Percentiles rank a stretch among this genome's conserved stretches.
Conservation (phyloP, 768 basidiomycete species). For the Kwoniella sp. region DNA sequence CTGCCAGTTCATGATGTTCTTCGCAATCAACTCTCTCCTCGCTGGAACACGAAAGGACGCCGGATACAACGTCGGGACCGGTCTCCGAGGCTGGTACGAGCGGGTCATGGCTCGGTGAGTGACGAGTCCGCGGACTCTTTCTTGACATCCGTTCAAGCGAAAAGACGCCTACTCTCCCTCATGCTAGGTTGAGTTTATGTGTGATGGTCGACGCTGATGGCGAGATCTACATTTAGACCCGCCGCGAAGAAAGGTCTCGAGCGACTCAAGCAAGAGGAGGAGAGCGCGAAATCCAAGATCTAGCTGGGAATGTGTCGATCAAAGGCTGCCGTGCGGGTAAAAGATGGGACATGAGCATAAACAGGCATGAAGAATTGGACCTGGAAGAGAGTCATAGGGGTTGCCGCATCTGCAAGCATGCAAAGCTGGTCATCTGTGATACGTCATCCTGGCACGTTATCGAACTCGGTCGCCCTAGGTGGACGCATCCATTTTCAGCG, state of each 20-base stretch:
- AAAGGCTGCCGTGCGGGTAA: too few relatives aligned
- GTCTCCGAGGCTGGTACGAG: conserved; percentile 39
- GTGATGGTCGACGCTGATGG: too few relatives aligned
- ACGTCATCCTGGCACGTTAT: too few relatives aligned
- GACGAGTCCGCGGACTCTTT: not conserved
- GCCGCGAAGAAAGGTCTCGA: conserved; percentile 42
- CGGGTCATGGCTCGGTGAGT: conserved; percentile 42
- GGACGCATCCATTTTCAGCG: too few relatives aligned
- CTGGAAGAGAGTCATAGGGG: too few relatives aligned
- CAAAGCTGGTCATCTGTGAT: too few relatives aligned
- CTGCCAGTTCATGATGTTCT: conserved; percentile 51
- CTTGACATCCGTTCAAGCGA: not conserved
- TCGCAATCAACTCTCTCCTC: conserved; percentile 44
- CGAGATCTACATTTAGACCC: conserved; percentile 28
- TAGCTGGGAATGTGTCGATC: not conserved
- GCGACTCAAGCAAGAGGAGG: conserved; percentile 49
- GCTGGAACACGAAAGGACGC: conserved; percentile 31
- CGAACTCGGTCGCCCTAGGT: too few relatives aligned
- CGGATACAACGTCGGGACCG: conserved; percentile 33
- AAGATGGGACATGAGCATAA: not conserved
- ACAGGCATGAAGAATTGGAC: too few relatives aligned
- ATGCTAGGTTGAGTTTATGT: too few relatives aligned
- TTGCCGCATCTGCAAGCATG: too few relatives aligned
- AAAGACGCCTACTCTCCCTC: not conserved
- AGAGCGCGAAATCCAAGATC: conserved; percentile 41